phyloP scores from a whole-genome alignment of 1,139 yeast species.

The Yamadazyma diddensiae region DNA sequence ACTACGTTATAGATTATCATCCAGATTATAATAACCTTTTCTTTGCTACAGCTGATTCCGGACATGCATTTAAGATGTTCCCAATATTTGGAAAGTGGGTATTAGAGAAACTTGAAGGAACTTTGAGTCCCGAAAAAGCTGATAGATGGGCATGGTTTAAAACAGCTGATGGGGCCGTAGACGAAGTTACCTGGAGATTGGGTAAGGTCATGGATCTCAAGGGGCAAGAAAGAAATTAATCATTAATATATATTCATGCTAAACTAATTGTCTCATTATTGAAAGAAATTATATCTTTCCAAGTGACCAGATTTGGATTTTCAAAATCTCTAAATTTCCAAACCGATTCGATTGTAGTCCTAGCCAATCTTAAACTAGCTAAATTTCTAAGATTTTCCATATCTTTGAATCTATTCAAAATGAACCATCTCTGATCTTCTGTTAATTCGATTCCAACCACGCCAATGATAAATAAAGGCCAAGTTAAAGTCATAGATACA shows the following conservation, averaged over 20 bases:
- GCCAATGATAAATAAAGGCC: conserved; percentile 38
- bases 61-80: conserved; percentile 19
- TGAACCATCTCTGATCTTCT: conserved; percentile 34
- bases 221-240: conserved; percentile 1
- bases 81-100: conserved; percentile 19
- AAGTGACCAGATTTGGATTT: conserved; percentile 13
- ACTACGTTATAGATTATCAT: conserved; percentile 17
- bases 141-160: conserved; percentile 14
- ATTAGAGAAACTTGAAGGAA: conserved; percentile 8
- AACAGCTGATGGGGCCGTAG: conserved; percentile 6
- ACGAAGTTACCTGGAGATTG: conserved; percentile 14
- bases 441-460: conserved; percentile 22
- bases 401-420: conserved; percentile 24
- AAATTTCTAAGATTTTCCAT: conserved; percentile 32
- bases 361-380: conserved; percentile 32
- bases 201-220: conserved; percentile 12
- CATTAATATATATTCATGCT: conserved; percentile 16
- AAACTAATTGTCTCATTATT: conserved; percentile 33
- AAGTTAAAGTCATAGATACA: conserved; percentile 30
- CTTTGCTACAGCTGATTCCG: conserved; percentile 20
- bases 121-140: conserved; percentile 7
- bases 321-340: conserved; percentile 38
- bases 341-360: conserved; percentile 26
- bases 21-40: conserved; percentile 15
- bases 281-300: conserved; percentile 34